Evolutionary conservation across 2,329 filamentous ascomycete genomes (phyloP).

Genomic region (Neurospora crassa): DNA sequence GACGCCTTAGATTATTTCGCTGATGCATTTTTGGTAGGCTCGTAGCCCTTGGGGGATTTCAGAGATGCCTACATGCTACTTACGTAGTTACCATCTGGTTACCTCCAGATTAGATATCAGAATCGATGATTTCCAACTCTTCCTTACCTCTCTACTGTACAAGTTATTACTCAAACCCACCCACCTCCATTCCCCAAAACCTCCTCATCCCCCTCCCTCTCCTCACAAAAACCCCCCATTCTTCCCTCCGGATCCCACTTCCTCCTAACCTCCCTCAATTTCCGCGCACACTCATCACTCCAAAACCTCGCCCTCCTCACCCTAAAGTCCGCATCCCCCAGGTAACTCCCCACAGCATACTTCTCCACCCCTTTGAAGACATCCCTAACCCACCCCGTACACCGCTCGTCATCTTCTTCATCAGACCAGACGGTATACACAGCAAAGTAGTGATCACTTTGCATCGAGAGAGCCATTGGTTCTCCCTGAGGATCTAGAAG

Average conservation of each 20-base stretch:
- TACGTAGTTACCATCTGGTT: neutral
- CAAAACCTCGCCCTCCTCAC: slow-evolving; percentile 37
- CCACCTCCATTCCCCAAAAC: slow-evolving; percentile 31
- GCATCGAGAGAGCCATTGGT: slow-evolving; percentile 44
- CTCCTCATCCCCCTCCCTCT: slow-evolving; percentile 27
- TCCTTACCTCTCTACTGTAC: no score
- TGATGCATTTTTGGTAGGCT: neutral
- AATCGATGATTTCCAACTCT: neutral
- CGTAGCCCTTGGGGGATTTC: no score
- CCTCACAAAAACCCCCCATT: slow-evolving; percentile 35
- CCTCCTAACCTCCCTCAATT: slow-evolving; percentile 32
- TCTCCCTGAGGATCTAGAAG: slow-evolving; percentile 12
- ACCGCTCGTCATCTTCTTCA: slow-evolving; percentile 32
- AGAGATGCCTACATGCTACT: no score
- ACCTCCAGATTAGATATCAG: neutral
- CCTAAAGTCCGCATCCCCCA: slow-evolving; percentile 46
- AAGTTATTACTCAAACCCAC: slow-evolving; percentile 19
- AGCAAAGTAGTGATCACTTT: slow-evolving; percentile 46
- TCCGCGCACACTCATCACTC: slow-evolving; percentile 30
- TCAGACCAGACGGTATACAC: slow-evolving; percentile 42
- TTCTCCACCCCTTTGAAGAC: slow-evolving; percentile 30
- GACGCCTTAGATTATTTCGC: neutral
- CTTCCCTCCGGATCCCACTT: slow-evolving; percentile 34
- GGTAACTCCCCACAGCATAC: slow-evolving; percentile 38
- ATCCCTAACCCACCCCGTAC: slow-evolving; percentile 33